Base-by-base conservation (phyloP, 2,329 filamentous ascomycete species). In the Dothidotthia symphoricarpi region DNA sequence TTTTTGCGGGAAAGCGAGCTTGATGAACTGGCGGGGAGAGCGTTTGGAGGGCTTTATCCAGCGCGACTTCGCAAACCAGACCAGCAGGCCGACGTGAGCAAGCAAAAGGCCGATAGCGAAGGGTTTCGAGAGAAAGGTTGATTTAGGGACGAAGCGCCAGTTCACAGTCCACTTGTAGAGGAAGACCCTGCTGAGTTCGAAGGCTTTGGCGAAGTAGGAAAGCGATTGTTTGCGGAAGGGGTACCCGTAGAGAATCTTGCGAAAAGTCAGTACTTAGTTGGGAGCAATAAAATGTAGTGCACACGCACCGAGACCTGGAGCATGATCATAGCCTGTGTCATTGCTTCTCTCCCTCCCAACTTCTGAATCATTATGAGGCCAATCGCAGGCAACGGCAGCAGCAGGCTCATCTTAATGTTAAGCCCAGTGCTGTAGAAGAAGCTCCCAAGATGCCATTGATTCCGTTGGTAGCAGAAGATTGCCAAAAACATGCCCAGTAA, bases 101-200 rank as follows among this genome's bases (percentile, higher is more conserved):
- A 67, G 73, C 16, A 95, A 73, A 34, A 96, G 75, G 11, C 70
- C 66, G 13, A 83, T 53, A 16, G 88, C 80, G 61, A 95, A 94
- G 2, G 70, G 63, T 43, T 72, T 78, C 51, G 81, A 85, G 31
- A 94, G 76, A 57, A 98, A 98, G 0, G 72, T 68, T 6, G 86
- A 79, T 67, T 96, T 89, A 12, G 86, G 83, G n/a, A 96, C 70
- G 64, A 97, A 97, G 36, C 90, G 82, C 93, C 93, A 98, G 68
- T 98, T 98, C 52, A 98, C 93, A 0, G 93, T 98, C 93, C 93
- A 98, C 69, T 91, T 89, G 75, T 91, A 97, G 56, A 95, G 76
- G 70, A 98, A 98, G 55, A 88, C 82, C 37, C 93, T 78, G 31
- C 86, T 89, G 41, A 98, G 77, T 70, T 98, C 89, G 62, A 98